A percentile compares a stretch with the other conserved stretches of the same genome.
phyloP scores from a whole-genome alignment of 495 filamentous ascomycete species.

The Acidomyces sp. region DNA sequence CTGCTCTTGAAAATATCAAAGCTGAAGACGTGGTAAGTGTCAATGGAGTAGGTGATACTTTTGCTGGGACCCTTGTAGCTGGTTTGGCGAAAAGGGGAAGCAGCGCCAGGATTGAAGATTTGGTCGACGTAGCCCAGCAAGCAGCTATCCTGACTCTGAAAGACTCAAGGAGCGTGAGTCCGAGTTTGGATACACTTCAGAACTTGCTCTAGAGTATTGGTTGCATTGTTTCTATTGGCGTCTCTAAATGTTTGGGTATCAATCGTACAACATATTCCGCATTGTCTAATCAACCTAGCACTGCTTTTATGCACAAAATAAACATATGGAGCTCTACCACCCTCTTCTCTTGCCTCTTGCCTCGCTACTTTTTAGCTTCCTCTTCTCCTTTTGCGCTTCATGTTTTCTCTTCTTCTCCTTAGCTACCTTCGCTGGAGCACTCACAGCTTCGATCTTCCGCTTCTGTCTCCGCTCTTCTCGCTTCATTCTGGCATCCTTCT shows the following conservation, averaged over 20 bases:
- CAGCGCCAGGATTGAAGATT: slow-evolving; percentile 30
- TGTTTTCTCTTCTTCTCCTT: slow-evolving; percentile 72
- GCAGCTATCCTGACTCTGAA: slow-evolving; percentile 64
- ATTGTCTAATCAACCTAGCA: too few species aligned
- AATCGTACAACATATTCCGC: too few species aligned
- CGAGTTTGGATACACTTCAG: slow-evolving; percentile 11
- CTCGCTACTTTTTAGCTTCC: slow-evolving; percentile 61
- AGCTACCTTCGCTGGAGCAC: slow-evolving; percentile 58
- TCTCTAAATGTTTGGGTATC: too few species aligned
- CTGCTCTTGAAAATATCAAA: slow-evolving; percentile 37
- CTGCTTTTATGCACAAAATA: neutral
- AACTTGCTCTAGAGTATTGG: slow-evolving; percentile 13
- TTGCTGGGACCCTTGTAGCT: slow-evolving; percentile 67
- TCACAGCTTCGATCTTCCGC: slow-evolving; percentile 72
- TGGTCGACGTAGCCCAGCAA: slow-evolving; percentile 51
- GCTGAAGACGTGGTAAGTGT: slow-evolving; percentile 62
- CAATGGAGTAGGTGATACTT: slow-evolving; percentile 90
- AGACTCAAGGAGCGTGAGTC: slow-evolving; percentile 57
- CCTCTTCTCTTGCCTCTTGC: slow-evolving; percentile 59
- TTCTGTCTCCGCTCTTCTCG: slow-evolving; percentile 64
- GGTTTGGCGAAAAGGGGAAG: slow-evolving; percentile 37
- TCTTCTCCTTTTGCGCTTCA: slow-evolving; percentile 69
- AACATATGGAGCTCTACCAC: slow-evolving; percentile 30
- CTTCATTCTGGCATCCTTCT: slow-evolving; percentile 51
- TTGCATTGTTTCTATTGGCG: too few species aligned